Evolutionary conservation across 768 basidiomycete genomes (phyloP).

Genomic region (Boletus sp.): DNA sequence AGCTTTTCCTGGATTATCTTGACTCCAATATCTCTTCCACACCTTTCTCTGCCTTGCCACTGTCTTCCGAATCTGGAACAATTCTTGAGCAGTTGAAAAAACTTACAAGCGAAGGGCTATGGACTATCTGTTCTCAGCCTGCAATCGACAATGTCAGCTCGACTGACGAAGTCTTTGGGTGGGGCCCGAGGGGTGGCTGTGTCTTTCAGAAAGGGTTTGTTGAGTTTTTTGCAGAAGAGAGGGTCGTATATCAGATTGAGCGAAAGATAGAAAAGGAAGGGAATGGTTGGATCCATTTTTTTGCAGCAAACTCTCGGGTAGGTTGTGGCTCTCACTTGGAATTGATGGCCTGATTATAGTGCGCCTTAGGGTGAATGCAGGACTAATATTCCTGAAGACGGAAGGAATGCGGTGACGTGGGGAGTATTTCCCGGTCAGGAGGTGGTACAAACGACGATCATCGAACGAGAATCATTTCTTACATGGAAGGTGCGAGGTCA

Average conservation of each 20-base stretch:
- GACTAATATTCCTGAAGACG: constrained; percentile 76
- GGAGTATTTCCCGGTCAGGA: constrained; percentile 97
- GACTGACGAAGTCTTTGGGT: constrained; percentile 78
- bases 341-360: neutral
- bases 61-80: constrained; percentile 76
- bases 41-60: constrained; percentile 82
- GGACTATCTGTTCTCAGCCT: constrained; percentile 97
- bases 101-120: constrained; percentile 79
- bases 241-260: constrained; percentile 59
- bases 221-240: constrained; percentile 82
- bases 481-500: constrained; percentile 82
- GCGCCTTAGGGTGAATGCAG: constrained; percentile 62
- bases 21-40: constrained; percentile 68
- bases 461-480: constrained; percentile 90
- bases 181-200: constrained; percentile 91
- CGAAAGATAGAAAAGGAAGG: constrained; percentile 51
- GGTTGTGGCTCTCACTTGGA: constrained; percentile 10
- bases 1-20: constrained; percentile 78
- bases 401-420: constrained; percentile 96
- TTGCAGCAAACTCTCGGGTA: constrained; percentile 79
- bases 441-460: constrained; percentile 93
- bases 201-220: constrained; percentile 98
- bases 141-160: constrained; percentile 80
- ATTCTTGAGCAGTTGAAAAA: constrained; percentile 76
- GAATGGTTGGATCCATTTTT: constrained; percentile 73